These are phyloP conservation scores for Rhizopogon roseolus DNA, from an alignment of 768 basidiomycete species.

Conservation along the genomic window DNA sequence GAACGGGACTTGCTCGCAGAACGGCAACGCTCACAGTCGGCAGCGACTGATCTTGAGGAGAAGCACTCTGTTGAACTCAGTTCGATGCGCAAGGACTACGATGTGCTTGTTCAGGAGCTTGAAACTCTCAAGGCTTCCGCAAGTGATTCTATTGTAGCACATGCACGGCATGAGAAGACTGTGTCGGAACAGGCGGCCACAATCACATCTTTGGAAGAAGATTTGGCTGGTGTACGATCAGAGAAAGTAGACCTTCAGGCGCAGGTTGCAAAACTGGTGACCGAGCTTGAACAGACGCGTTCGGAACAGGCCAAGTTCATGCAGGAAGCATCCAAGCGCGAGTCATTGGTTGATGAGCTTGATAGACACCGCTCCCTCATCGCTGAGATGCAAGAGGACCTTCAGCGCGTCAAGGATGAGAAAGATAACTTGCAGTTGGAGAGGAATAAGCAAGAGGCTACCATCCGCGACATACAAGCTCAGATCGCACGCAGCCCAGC, in stretches of 20 bases:
- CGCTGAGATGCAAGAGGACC: constrained; percentile 71
- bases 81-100: constrained; percentile 40
- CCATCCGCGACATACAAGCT: constrained; percentile 76
- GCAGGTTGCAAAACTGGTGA: constrained; percentile 43
- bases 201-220: constrained; percentile 45
- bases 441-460: constrained; percentile 58
- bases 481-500: constrained; percentile 56
- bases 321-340: constrained; percentile 69
- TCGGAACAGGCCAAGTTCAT: constrained; percentile 58
- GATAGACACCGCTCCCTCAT: constrained; percentile 74
- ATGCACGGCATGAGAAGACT: constrained; percentile 39
- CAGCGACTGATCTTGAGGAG: constrained; percentile 13
- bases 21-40: constrained; percentile 19
- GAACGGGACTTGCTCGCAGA: constrained; percentile 20
- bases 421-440: constrained; percentile 74
- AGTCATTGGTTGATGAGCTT: constrained; percentile 69
- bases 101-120: constrained; percentile 46
- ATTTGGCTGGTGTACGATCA: constrained; percentile 36
- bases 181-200: constrained; percentile 45
- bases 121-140: constrained; percentile 43
- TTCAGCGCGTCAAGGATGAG: constrained; percentile 79
- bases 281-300: constrained; percentile 55
- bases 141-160: constrained; percentile 34
- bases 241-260: constrained; percentile 39
- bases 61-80: constrained; percentile 17